Evolutionary conservation across 1,284 basidiomycete species (phyloP), one percentile per base, ranked within the genome.

Genomic region (Butyriboletus appendiculatus): DNA sequence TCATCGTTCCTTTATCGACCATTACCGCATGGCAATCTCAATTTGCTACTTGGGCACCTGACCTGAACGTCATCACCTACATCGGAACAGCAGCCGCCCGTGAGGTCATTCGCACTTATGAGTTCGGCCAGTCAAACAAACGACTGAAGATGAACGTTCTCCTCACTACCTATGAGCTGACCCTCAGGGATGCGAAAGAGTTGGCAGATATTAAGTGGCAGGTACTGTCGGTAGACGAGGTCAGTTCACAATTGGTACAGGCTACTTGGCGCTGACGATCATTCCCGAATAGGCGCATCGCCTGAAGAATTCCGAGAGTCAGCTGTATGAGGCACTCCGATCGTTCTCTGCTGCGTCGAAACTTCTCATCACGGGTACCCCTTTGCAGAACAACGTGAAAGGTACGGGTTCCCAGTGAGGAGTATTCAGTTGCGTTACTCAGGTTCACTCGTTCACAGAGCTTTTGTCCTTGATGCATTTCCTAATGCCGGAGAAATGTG

Each of bases 341-440:
- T 85, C 89, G 59, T 99, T 99, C 79, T 84, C 86, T 50, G 90
- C 93, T 41, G 90, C 90, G 2, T 94, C 91, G 50, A 96, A 97
- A 75, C 81, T 99, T 52, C 84, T 99, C 62, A 99, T 99, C 73
- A 99, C 97, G 0, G 97, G 97, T 33, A 99, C 97, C 4, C 97
- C 97, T 18, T 78, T 99, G 52, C 97, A 99, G 73, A 99, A 99
- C 79, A 99, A 98, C 69, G 96, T 99, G 66, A 97, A 96, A 77
- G 94, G 94, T 93, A 63, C 52, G 80, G 69, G 50, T 46, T 55
- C n/a, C 55, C 43, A 41, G 15, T 43, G 18, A 45, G n/a, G 53
- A 30, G 12, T 16, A 28, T 34, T 51, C 24, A 28, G 45, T 30
- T 44, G 35, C 39, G 28, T 55, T 43, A 37, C 56, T 55, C 34